These are phyloP conservation scores for Nitzschia palea DNA, from an alignment of 108 stramenopile genomes.

Conservation along the genomic window DNA sequence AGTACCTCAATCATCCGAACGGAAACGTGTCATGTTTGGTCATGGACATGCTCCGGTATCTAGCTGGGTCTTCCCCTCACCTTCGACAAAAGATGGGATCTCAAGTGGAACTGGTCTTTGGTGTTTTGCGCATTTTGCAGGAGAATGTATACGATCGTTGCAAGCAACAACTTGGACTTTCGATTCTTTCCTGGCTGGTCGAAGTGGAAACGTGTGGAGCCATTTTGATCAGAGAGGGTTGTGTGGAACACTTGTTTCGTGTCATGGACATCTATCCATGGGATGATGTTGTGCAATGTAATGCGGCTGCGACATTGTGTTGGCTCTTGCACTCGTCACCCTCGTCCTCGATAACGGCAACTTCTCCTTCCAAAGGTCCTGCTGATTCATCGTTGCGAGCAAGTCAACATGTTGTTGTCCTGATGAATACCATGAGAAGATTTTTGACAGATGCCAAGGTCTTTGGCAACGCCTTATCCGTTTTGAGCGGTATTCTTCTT, in stretches of 20 bases:
- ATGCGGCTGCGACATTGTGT: constrained; percentile 10
- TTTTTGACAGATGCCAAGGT: constrained; percentile 9
- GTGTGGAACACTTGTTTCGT: neutral
- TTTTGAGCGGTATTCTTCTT: constrained; percentile 1
- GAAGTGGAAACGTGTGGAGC: constrained; percentile 11
- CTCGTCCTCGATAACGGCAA: neutral
- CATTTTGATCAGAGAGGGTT: neutral
- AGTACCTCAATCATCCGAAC: too few species aligned
- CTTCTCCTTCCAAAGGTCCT: neutral
- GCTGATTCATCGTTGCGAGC: neutral
- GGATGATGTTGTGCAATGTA: constrained; percentile 6
- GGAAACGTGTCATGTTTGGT: too few species aligned
- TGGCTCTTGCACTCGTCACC: constrained; percentile 10
- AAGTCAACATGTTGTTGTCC: neutral
- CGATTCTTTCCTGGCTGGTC: constrained; percentile 13
- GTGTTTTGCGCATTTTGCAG: neutral
- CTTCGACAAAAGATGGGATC: neutral
- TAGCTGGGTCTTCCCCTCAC: constrained; percentile 1
- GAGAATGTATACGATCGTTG: neutral
- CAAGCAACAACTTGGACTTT: constrained; percentile 17
- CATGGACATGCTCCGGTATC: neutral
- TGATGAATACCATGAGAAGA: constrained; percentile 12
- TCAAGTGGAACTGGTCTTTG: neutral
- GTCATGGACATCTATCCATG: neutral
- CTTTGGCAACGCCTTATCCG: constrained; percentile 12